phyloP scores from a whole-genome alignment of 1,284 basidiomycete species.

The Meira nashicola region DNA sequence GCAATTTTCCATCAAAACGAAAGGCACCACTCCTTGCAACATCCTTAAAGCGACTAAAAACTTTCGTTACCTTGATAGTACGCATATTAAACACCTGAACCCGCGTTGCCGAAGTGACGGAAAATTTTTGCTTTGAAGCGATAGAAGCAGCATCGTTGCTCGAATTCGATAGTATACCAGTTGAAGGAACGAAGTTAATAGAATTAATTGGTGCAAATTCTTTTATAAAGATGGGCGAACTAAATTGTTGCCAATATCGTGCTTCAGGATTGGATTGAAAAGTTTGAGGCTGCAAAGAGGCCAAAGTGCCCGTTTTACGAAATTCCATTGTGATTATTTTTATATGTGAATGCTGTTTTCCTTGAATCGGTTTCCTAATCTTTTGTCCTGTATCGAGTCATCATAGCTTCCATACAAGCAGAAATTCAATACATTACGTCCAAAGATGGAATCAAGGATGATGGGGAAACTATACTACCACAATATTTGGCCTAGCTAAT shows the following conservation, averaged over 20 bases:
- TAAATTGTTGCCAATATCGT: conserved; percentile 48
- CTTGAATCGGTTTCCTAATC: too few relatives aligned
- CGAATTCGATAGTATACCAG: conserved; percentile 17
- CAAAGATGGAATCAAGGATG: too few relatives aligned
- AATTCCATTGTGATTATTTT: conserved; percentile 1
- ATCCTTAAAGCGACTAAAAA: conserved; percentile 93
- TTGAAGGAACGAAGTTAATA: conserved; percentile 45
- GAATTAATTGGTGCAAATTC: conserved; percentile 49
- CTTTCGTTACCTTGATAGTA: conserved; percentile 91
- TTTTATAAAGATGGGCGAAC: conserved; percentile 46
- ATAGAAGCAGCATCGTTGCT: neutral
- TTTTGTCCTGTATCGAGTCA: too few relatives aligned
- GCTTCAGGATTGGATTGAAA: conserved; percentile 28
- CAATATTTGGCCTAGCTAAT: too few relatives aligned
- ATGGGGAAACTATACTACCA: too few relatives aligned
- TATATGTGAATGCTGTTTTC: too few relatives aligned
- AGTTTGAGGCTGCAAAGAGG: neutral
- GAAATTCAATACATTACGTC: too few relatives aligned
- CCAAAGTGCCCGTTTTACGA: neutral
- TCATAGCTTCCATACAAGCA: too few relatives aligned
- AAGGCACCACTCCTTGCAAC: conserved; percentile 66
- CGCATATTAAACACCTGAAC: conserved; percentile 93
- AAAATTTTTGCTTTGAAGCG: conserved; percentile 60
- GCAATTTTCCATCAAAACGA: conserved; percentile 82
- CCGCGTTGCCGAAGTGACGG: conserved; percentile 86